Evolutionary conservation across 2,329 filamentous ascomycete genomes (phyloP), one percentile per base, ranked within the genome.

Genomic region (Aspergillus floridensis): DNA sequence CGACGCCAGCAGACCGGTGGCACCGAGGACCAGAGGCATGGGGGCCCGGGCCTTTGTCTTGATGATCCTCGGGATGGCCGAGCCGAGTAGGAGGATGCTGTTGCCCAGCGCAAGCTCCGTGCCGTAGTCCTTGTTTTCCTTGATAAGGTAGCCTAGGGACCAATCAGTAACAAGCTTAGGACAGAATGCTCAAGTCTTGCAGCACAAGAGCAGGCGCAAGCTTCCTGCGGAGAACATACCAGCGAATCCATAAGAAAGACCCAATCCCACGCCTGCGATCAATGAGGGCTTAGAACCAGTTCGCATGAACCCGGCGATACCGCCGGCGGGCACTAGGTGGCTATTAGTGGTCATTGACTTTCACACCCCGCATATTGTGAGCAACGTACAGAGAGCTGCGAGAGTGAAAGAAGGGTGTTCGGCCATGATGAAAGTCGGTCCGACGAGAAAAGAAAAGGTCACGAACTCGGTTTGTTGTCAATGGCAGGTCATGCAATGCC

Each of bases 71-170:
- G 61, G 53, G 12, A 61, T 50, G 4, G 56, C 64, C 14, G 64
- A 63, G 2, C 61, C 63, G 1, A 65, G 57, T 19, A 65, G 29
- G 44, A 65, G 35, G 5, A 65, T 11, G 35, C 64, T 65, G 53
- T 65, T 65, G 47, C 60, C 64, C 19, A 65, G n/a, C 49, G 64
- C 64, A 22, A 65, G 59, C 26, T 65, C 64, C 10, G 64, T 63
- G 52, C 64, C 64, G 51, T 65, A 65, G 57, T 65, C 64, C 50
- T 63, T 63, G 57, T 65, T 65, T 49, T 65, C 48, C 19, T 65
- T 65, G 48, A 65, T 63, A 22, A 65, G 32, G 26, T 64, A 64
- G 2, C 63, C 63, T 65, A 21, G 2, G 2, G 2, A 1, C 3
- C 21, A 4, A 12, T 32, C 21, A 3, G 16, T 51, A 19, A 11